Conservation (phyloP, 2,329 filamentous ascomycete genomes). For the Arachnomyces sp. region DNA sequence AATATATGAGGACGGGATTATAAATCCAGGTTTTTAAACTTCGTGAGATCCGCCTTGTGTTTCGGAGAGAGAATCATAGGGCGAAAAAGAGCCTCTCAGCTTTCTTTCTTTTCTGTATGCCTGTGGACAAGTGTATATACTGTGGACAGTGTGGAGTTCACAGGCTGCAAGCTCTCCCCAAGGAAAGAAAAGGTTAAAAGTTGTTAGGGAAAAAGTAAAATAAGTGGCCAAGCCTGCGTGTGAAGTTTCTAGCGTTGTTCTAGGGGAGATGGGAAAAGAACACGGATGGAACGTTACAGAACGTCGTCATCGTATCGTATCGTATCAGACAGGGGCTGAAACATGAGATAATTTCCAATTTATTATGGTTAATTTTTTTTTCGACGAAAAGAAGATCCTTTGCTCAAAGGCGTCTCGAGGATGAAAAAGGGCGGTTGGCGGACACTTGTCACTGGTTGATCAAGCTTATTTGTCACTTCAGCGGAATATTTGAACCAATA, state of each 20-base stretch:
- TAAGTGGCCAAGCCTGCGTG: background rate
- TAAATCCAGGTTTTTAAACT: background rate
- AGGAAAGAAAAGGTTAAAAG: background rate
- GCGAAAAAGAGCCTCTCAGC: too few relatives aligned
- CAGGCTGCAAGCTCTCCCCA: constrained; percentile 6
- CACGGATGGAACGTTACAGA: background rate
- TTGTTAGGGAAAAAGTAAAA: constrained; percentile 1
- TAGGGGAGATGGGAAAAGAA: constrained; percentile 3
- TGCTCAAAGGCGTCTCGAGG: background rate
- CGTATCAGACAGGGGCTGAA: background rate
- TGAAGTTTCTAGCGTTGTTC: constrained; percentile 10
- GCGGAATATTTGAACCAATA: too few relatives aligned
- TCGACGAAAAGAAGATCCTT: background rate
- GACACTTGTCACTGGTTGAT: too few relatives aligned
- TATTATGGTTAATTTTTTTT: background rate
- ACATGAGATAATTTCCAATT: background rate
- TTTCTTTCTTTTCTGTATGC: too few relatives aligned
- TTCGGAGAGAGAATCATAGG: too few relatives aligned
- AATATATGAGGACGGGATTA: too few relatives aligned
- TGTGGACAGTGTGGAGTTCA: constrained; percentile 1
- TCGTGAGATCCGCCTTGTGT: too few relatives aligned
- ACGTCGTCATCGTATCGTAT: background rate
- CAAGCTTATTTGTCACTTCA: constrained; percentile 2
- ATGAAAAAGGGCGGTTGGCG: too few relatives aligned
- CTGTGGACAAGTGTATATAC: too few relatives aligned